These are phyloP conservation scores for Metschnikowia koreensis DNA, from an alignment of 805 yeast genomes.

Conservation along the genomic window DNA sequence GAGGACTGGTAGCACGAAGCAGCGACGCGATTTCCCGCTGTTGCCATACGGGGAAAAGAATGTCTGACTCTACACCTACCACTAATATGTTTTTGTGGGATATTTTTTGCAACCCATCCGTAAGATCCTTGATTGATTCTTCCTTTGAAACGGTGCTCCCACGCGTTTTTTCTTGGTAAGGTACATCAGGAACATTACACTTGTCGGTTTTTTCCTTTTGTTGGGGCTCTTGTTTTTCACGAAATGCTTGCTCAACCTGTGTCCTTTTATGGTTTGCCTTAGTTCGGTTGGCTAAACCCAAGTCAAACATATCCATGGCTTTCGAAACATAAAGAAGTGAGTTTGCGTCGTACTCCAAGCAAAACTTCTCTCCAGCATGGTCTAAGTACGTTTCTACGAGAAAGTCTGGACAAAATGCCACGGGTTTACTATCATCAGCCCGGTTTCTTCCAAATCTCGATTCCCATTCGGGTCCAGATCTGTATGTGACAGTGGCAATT, in stretches of 20 bases:
- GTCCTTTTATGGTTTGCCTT: constrained; percentile 43
- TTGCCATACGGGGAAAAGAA: constrained; percentile 92
- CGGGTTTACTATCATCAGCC: constrained; percentile 72
- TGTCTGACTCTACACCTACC: constrained; percentile 91
- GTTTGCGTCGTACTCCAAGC: constrained; percentile 86
- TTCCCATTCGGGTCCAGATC: constrained; percentile 98
- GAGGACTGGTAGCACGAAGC: constrained; percentile 33
- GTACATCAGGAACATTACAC: constrained; percentile 43
- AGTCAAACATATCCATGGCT: constrained; percentile 92
- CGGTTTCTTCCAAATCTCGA: constrained; percentile 85
- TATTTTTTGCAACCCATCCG: constrained; percentile 61
- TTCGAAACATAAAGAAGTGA: constrained; percentile 83
- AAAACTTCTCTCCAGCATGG: constrained; percentile 93
- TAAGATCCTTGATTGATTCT: constrained; percentile 59
- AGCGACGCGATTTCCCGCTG: constrained; percentile 75
- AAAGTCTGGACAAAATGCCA: constrained; percentile 92
- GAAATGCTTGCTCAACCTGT: constrained; percentile 29
- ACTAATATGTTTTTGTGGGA: constrained; percentile 67
- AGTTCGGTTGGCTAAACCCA: constrained; percentile 50
- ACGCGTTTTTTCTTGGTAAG: constrained; percentile 53
- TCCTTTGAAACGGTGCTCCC: constrained; percentile 48
- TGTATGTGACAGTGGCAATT: constrained; percentile 88
- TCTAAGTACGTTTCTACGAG: constrained; percentile 89
- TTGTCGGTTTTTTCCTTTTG: constrained; percentile 5
- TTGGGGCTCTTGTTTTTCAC: constrained; percentile 4